Base-by-base conservation (phyloP, 306 rosid species). In the Abrus pulchellus region DNA sequence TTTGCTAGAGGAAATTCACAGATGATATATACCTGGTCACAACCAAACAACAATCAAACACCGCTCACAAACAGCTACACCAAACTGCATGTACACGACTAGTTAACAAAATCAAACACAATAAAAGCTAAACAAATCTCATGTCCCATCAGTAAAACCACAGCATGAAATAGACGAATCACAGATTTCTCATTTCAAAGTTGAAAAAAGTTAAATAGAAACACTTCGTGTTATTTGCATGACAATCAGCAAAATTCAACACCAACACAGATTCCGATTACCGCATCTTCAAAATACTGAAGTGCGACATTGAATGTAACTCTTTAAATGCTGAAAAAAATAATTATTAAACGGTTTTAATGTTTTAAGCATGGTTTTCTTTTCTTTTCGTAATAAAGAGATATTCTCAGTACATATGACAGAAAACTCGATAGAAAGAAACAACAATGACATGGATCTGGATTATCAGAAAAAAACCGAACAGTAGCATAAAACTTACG, bases 361-460 rank as follows among this genome's bases (percentile, higher is more conserved):
- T 20, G 20, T 20, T 20, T 20, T 20, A 20, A 20, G 20, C 20
- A 20, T 20, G 20, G 20, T 7, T 6, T n/a, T 41, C 0, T 6
- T 8, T 14, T n/a, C 9, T 20, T 20, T 20, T 20, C 20, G 20
- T 7, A 64, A 1, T n/a, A n/a, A 40, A n/a, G 30, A 64, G 32
- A 1, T 14, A 1, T 13, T 40, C 7, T 14, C 3, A 7, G 70
- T 0, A 32, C 70, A n/a, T n/a, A 64, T 3, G 32, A 29, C 1
- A 41, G 33, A 38, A 41, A 20, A 44, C 40, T 2, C 14, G 4
- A 69, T 43, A 61, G n/a, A 68, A 76, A 61, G 36, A 52, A 73
- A 67, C 43, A 28, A 70, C 45, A 62, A 47, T 41, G 40, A 74
- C 13, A 69, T 41, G 82, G 90, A 87, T 87, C 90, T 83, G 78